Percentiles rank a stretch among this genome's conserved stretches.
Conservation (phyloP, 2,329 filamentous ascomycete genomes). For the Penicillium aurantiogriseum region DNA sequence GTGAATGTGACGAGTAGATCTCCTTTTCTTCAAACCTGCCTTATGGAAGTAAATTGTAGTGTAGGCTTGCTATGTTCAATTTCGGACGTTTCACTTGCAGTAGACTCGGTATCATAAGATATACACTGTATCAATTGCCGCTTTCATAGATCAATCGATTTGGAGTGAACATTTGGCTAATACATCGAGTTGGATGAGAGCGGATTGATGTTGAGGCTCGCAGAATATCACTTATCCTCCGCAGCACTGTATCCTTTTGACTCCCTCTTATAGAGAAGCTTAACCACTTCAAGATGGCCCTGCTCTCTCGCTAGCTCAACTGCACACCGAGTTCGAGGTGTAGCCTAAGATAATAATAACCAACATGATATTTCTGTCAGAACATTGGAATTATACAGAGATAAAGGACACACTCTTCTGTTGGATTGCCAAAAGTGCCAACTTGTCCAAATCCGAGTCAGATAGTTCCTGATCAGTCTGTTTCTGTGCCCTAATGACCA, state of each 20-base stretch:
- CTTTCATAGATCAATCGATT: not conserved
- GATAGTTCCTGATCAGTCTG: not conserved
- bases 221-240: not conserved
- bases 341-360: not conserved
- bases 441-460: constrained; percentile 8
- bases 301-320: not conserved
- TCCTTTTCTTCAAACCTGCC: not conserved
- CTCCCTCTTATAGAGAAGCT: not conserved
- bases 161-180: not conserved
- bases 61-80: not conserved
- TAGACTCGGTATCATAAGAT: not conserved
- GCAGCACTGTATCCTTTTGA: not conserved
- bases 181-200: not conserved
- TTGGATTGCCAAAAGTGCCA: constrained; percentile 3
- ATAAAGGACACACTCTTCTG: constrained; percentile 3
- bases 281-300: not conserved
- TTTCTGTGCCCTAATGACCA: not conserved
- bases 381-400: not conserved
- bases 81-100: not conserved
- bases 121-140: not conserved
- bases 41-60: not conserved
- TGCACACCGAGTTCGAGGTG: not conserved
- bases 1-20: constrained; percentile 23
- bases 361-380: not conserved
- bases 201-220: not conserved